phyloP scores from a whole-genome alignment of 495 filamentous ascomycete genomes.

The Aspergillus cavernicola region DNA sequence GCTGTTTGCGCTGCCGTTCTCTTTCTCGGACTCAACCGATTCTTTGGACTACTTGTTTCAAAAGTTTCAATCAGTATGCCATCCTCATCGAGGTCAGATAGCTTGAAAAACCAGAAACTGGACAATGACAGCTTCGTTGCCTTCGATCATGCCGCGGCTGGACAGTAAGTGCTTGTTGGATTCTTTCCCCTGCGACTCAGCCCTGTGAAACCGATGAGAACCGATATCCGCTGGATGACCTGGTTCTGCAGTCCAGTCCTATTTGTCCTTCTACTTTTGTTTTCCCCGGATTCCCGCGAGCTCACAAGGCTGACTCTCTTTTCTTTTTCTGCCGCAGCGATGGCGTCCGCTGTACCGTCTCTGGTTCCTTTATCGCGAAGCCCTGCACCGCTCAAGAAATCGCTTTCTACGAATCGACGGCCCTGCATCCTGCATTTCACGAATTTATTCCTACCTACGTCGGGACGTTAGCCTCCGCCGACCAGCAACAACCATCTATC shows the following conservation, averaged over 20 bases:
- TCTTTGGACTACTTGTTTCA: not conserved
- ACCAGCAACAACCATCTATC: constrained; percentile 49
- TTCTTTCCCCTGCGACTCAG: constrained; percentile 3
- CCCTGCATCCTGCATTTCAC: constrained; percentile 64
- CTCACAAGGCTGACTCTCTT: constrained; percentile 4
- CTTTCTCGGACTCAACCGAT: not conserved
- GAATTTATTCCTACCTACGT: constrained; percentile 81
- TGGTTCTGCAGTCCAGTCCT: not conserved
- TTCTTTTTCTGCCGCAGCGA: constrained; percentile 53
- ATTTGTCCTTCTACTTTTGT: not conserved
- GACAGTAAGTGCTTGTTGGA: constrained; percentile 69
- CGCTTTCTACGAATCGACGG: constrained; percentile 82
- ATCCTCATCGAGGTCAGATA: constrained; percentile 33
- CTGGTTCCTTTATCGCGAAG: constrained; percentile 88
- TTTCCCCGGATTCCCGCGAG: constrained; percentile 1
- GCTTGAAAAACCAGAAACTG: constrained; percentile 34
- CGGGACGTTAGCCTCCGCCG: constrained; percentile 62
- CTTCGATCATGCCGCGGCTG: constrained; percentile 81
- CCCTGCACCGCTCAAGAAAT: constrained; percentile 86
- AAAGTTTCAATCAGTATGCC: constrained; percentile 28
- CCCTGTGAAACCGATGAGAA: constrained; percentile 2
- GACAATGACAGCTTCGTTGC: constrained; percentile 57
- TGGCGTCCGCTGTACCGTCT: constrained; percentile 80
- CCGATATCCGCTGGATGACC: not conserved
- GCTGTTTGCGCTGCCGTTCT: not conserved